Base-by-base conservation (phyloP, 2,329 filamentous ascomycete genomes). In the Juglanconis oblonga region DNA sequence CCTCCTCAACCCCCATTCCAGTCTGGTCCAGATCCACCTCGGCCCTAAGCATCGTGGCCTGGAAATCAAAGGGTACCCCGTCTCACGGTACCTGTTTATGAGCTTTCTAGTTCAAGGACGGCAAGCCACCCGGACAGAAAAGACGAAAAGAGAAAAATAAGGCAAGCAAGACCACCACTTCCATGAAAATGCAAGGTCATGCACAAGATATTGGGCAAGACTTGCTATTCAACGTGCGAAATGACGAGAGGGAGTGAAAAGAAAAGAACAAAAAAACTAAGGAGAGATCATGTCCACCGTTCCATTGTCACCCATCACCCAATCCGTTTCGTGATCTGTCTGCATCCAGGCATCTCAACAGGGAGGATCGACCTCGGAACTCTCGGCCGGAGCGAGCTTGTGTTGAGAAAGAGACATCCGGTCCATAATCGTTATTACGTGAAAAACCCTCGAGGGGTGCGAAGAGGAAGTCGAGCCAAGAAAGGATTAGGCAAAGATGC, bases 311-410 rank as follows among this genome's bases (percentile, higher is more conserved):
- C 61, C 54, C 61, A 55, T 58, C 44, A 13, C 45, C 45, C 45
- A 11, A 31, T 61, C 59, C 58, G 33, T 63, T 59, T 62, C 58
- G 55, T 62, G 64, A 67, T 64, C 54, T 67, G 62, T 67, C 66
- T 66, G 66, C 53, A 44, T 62, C 69, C 70, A 62, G 65, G 67
- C 50, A 63, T 36, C 45, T 50, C 49, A 51, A 59, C 47, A 55
- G 54, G 11, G 57, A 63, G 63, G 61, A 63, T 63, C 60, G 55
- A 64, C 62, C 62, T 64, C 62, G 36, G 38, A 44, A 55, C 36
- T 50, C 47, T 60, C 50, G 56, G 56, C 59, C 51, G 56, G 53
- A 54, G 51, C 53, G 54, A 55, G 58, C 42, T 56, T 52, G 11
- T 33, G 13, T 42, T 17, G 53, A 40, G 57, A 52, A 55, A 47